A percentile compares a stretch with the other conserved stretches of the same genome.
Conservation (phyloP, 495 filamentous ascomycete genomes). For the Xylaria flabelliformis region DNA sequence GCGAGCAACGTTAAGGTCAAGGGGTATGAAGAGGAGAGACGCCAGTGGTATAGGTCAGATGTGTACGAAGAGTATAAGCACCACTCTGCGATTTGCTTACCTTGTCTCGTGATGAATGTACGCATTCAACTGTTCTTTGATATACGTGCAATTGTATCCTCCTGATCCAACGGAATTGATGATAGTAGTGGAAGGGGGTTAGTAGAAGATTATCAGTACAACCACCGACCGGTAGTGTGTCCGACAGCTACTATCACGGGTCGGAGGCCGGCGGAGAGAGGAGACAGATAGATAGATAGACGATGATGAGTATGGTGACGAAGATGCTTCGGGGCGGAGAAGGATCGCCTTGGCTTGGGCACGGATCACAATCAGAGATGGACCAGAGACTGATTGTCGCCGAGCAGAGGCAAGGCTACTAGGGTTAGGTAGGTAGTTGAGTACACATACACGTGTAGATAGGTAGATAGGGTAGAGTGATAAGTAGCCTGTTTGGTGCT, state of each 20-base stretch:
- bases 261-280: background rate
- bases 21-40: background rate
- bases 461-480: background rate
- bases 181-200: background rate
- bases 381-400: background rate
- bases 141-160: background rate
- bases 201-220: background rate
- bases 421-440: background rate
- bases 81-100: background rate
- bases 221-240: background rate
- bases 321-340: conserved; percentile 6
- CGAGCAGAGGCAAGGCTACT: conserved; percentile 10
- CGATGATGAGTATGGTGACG: background rate
- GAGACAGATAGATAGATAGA: background rate
- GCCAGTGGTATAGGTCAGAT: background rate
- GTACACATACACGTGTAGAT: background rate
- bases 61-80: background rate
- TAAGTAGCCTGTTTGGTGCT: background rate
- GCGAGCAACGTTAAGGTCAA: background rate
- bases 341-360: conserved; percentile 1
- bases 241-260: background rate
- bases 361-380: conserved; percentile 3
- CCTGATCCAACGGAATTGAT: background rate
- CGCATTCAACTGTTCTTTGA: background rate
- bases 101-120: conserved; percentile 5